Percentiles rank a stretch among this genome's conserved stretches.
phyloP scores from a whole-genome alignment of 108 stramenopile species.

The Hondaea fermentalgiana region DNA sequence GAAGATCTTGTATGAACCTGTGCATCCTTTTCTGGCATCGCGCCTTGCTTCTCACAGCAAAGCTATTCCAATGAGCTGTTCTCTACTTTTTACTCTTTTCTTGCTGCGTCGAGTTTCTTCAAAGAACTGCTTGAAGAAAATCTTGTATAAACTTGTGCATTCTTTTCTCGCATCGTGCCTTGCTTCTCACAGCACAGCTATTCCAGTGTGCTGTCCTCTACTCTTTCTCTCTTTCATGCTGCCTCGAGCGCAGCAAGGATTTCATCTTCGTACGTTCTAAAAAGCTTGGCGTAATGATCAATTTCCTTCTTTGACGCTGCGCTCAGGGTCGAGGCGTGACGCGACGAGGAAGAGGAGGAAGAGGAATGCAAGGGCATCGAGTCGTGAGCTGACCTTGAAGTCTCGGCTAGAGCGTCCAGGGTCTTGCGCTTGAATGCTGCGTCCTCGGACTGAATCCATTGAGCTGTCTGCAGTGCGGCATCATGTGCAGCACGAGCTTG shows the following conservation, averaged over 20 bases:
- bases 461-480: neutral
- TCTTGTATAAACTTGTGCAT: no score
- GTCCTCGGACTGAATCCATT: neutral
- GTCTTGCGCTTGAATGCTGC: neutral
- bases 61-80: neutral
- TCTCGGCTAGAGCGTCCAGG: neutral
- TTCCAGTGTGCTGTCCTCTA: neutral
- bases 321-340: no score
- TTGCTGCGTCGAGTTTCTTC: neutral
- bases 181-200: no score
- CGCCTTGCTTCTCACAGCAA: no score
- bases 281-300: neutral
- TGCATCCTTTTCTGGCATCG: no score
- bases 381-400: neutral
- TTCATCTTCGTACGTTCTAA: neutral
- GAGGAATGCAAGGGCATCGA: neutral
- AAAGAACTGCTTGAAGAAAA: no score
- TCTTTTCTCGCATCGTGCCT: no score
- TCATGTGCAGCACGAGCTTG: neutral
- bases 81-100: neutral
- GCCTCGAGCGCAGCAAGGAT: neutral
- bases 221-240: neutral
- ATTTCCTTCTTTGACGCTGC: neutral
- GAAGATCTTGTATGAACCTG: no score
- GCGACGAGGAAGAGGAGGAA: no score